Base-by-base conservation (phyloP, 805 yeast genomes). In the Isabelozyma gotoi region DNA sequence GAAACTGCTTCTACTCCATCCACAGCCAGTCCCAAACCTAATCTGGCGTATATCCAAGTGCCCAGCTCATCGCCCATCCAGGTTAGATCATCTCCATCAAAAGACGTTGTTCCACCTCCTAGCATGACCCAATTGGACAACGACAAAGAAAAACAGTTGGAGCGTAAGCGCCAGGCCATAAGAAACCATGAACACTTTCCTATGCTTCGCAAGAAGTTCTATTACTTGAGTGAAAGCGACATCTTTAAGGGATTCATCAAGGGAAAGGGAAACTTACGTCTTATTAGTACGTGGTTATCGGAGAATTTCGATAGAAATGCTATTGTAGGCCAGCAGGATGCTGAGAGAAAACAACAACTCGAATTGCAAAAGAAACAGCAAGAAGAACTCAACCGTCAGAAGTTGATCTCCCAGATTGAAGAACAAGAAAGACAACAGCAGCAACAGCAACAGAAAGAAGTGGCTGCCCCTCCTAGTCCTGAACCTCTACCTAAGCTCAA, bases 251-350 rank as follows among this genome's bases (percentile, higher is more conserved):
- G 71, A 3, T 68, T 71, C 52, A 70, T 68, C 18, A 68, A 67
- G 44, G 74, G 73, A 4, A 68, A 62, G 50, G 76, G 76, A 5
- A 67, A 70, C 37, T 57, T 71, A 19, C 59, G 74, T 33, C 72
- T 67, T 17, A 61, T 71, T 39, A 63, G 67, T 20, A 64, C 56
- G 43, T 67, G 69, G 68, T 57, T 72, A 27, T 59, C 61, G 4
- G 70, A 66, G n/a, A 68, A 65, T 45, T 64, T 51, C 44, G 55
- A 57, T 40, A 58, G 57, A 40, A 54, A 45, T 8, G 65, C 55
- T 5, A 54, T 58, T n/a, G 41, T 62, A 37, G 55, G 52, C 10
- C 47, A 41, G 19, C 36, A 48, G 19, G 55, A 58, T 10, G 55
- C 50, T 36, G 24, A 40, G 35, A 32, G 39, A 52, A 33, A 39